Percentiles rank a stretch among this genome's conserved stretches.
These are phyloP conservation scores for Telopea speciosissima DNA, from an alignment of 177 flowering plant genomes.

Conservation along the genomic window DNA sequence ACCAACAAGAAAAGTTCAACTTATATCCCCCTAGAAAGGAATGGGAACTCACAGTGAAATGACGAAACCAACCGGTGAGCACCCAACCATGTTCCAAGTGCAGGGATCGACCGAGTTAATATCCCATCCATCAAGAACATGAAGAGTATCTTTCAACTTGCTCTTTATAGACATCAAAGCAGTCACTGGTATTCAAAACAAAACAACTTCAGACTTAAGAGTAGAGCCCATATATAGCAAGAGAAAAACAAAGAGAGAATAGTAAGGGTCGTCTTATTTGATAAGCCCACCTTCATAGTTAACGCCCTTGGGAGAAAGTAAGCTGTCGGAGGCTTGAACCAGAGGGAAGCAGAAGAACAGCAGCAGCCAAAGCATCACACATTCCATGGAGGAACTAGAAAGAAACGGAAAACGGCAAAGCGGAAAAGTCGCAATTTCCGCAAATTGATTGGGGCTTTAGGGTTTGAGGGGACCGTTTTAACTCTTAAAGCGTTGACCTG, in stretches of 20 bases:
- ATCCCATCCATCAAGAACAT: constrained; percentile 88
- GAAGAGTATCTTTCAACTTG: constrained; percentile 46
- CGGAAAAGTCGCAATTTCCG: too few species aligned
- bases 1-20: not conserved
- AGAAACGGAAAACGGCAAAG: too few species aligned
- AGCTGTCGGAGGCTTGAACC: constrained; percentile 39
- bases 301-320: constrained; percentile 90
- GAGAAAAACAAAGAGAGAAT: not conserved
- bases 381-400: too few species aligned
- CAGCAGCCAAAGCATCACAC: constrained; percentile 7
- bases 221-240: too few species aligned
- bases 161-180: constrained; percentile 90
- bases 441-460: too few species aligned
- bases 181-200: constrained; percentile 48
- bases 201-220: too few species aligned
- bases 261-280: too few species aligned
- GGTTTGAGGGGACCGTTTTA: too few species aligned
- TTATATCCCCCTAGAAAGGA: not conserved
- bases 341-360: constrained; percentile 15
- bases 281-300: constrained; percentile 72
- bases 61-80: constrained; percentile 79
- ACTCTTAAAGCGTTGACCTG: too few species aligned
- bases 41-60: constrained; percentile 64
- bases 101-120: constrained; percentile 99
- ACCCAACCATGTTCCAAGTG: constrained; percentile 91